Conservation (phyloP, 2,329 filamentous ascomycete species). For the Davidsoniella eucalypti region DNA sequence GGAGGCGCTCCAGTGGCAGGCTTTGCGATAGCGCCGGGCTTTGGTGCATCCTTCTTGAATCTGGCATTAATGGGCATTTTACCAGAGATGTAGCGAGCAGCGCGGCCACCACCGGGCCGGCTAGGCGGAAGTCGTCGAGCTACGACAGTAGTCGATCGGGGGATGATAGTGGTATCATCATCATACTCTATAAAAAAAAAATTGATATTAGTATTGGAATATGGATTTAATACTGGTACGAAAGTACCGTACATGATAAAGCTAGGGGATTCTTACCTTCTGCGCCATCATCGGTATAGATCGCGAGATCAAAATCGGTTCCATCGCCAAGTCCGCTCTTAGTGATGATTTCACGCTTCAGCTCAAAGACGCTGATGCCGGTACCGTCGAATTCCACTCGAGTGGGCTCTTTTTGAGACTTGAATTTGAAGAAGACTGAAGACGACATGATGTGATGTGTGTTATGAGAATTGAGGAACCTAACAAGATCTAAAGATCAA, state of each 20-base stretch:
- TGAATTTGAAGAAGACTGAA: slow-evolving; percentile 99
- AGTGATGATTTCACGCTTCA: slow-evolving; percentile 96
- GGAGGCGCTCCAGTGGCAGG: slow-evolving; percentile 42
- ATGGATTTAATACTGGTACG: background rate
- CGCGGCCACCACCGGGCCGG: slow-evolving; percentile 74
- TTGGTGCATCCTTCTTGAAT: slow-evolving; percentile 35
- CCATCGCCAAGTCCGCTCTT: slow-evolving; percentile 89
- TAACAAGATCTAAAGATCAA: no score
- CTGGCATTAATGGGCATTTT: slow-evolving; percentile 51
- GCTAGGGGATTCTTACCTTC: slow-evolving; percentile 48
- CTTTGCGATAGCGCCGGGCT: slow-evolving; percentile 60
- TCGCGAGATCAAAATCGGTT: slow-evolving; percentile 87
- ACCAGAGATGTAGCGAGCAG: slow-evolving; percentile 87
- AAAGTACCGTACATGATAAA: background rate
- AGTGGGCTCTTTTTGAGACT: slow-evolving; percentile 89
- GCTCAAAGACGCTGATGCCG: slow-evolving; percentile 92
- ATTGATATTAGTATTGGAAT: slow-evolving; percentile 15
- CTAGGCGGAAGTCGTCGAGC: slow-evolving; percentile 71
- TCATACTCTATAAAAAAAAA: slow-evolving; percentile 57
- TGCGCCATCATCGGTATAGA: slow-evolving; percentile 80
- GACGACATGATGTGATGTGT: slow-evolving; percentile 55
- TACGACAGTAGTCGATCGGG: slow-evolving; percentile 84
- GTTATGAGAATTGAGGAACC: background rate
- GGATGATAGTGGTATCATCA: slow-evolving; percentile 94
- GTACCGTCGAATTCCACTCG: slow-evolving; percentile 95